These are phyloP conservation scores for Myxozyma neotropica DNA, from an alignment of 805 yeast genomes.

Conservation along the genomic window DNA sequence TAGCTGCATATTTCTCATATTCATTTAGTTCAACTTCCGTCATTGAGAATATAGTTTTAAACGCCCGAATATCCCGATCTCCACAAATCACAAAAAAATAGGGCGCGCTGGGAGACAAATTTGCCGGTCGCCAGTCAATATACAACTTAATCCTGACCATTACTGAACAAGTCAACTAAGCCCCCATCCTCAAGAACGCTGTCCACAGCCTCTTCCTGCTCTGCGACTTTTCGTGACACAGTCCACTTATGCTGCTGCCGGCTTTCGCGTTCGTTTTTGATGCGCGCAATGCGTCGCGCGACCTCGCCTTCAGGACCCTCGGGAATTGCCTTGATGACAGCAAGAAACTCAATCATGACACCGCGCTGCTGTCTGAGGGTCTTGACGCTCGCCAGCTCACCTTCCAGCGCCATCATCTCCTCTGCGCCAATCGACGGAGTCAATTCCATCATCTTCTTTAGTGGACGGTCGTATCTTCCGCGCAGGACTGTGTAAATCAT, in stretches of 20 bases:
- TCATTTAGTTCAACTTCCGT: too few species aligned
- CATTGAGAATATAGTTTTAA: too few species aligned
- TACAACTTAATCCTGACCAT: background rate
- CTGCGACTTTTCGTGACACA: constrained; percentile 21
- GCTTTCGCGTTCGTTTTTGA: constrained; percentile 17
- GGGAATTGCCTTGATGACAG: constrained; percentile 53
- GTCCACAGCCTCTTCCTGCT: constrained; percentile 28
- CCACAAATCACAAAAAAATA: too few species aligned
- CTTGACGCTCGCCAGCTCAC: constrained; percentile 59
- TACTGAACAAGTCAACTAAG: constrained; percentile 17
- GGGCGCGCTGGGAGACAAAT: too few species aligned
- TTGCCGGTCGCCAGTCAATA: too few species aligned
- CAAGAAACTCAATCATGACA: constrained; percentile 74
- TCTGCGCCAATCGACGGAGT: constrained; percentile 52
- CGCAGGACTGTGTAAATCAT: constrained; percentile 74
- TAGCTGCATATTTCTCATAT: too few species aligned
- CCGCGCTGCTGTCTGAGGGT: constrained; percentile 79
- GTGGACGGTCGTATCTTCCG: constrained; percentile 68
- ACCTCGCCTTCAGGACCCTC: constrained; percentile 32
- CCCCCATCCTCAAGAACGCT: constrained; percentile 28
- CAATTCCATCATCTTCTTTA: constrained; percentile 58
- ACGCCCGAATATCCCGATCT: too few species aligned
- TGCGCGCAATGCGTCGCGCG: constrained; percentile 25
- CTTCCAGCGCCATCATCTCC: constrained; percentile 65
- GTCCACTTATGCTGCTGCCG: constrained; percentile 21